Base-by-base conservation (phyloP, 345 rosid species). In the Syzygium oleosum region DNA sequence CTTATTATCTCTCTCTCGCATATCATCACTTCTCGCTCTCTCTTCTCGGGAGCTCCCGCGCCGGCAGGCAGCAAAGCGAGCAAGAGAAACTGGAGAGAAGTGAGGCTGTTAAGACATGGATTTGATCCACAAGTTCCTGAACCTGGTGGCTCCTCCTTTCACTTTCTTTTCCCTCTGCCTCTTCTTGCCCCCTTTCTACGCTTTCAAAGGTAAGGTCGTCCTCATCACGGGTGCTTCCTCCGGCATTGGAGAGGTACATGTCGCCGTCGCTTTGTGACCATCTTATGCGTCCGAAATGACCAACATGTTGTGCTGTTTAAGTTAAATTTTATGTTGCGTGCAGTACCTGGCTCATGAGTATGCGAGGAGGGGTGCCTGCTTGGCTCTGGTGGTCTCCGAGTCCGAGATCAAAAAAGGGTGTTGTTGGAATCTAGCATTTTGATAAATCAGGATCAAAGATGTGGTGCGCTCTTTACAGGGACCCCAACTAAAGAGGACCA, bases 261-360 rank as follows among this genome's bases (percentile, higher is more conserved):
- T 34, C 49, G 80, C 7, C 2, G 46, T 34, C 0, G 27, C 80
- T 9, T 73, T 73, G 80, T 73, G 49, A 73, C 46, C 49, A 9
- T 73, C 80, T 73, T 38, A 10, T 1, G 38, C 49, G 5, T 73
- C 46, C 80, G 2, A 34, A 73, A 73, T 38, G 80, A 73, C 80
- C 49, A 14, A 73, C 49, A 1, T 9, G 73, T 31, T 43, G 46
- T 43, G 38, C 38, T 14, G 73, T 61, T 12, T n/a, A 0, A 61
- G 78, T 31, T 34, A 4, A 2, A 38, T 9, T 41, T 68, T 17
- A 0, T 68, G 23, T 68, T 68, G 79, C 79, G 12, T 55, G 10
- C 65, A 94, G 96, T 89, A 90, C 85, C 59, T 95, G 73, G 96
- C 95, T 12, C 94, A 92, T 53, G 93, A 95, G 90, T 95, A 93